Conservation (phyloP, 352 stramenopile genomes). For the Globisporangium heterothallicum region DNA sequence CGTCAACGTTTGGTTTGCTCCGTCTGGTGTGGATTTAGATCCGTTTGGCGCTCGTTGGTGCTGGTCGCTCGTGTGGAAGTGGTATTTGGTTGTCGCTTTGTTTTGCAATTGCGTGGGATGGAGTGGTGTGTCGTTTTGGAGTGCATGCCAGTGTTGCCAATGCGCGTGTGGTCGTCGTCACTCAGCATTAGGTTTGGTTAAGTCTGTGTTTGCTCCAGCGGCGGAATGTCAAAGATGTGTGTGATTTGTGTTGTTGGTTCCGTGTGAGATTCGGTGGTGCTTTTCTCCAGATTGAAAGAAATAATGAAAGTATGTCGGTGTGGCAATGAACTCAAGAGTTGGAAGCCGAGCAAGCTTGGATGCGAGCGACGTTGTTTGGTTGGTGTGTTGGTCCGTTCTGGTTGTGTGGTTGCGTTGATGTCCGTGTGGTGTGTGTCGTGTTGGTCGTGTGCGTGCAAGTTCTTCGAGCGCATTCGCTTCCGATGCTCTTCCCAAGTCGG, state of each 20-base stretch:
- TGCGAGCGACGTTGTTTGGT: background rate
- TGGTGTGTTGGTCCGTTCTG: background rate
- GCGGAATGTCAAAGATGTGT: background rate
- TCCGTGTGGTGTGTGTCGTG: background rate
- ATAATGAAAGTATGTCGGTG: background rate
- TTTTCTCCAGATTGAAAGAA: background rate
- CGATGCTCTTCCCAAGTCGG: too few relatives aligned
- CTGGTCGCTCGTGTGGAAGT: too few relatives aligned
- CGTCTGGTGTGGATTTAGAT: background rate
- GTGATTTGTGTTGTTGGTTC: background rate
- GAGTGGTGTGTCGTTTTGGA: too few relatives aligned
- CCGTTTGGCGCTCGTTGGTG: too few relatives aligned
- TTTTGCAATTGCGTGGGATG: too few relatives aligned
- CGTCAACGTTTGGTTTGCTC: background rate
- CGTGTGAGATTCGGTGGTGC: background rate
- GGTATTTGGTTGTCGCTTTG: too few relatives aligned
- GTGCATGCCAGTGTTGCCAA: background rate
- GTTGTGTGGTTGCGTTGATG: background rate
- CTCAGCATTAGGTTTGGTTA: background rate
- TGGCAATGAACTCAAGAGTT: background rate
- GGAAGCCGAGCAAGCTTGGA: too few relatives aligned
- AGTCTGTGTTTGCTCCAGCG: background rate
- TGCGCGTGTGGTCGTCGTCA: background rate
- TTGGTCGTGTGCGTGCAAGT: background rate
- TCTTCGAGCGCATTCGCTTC: background rate